Conservation (phyloP, 495 filamentous ascomycete genomes). For the Trichoderma parareesei region DNA sequence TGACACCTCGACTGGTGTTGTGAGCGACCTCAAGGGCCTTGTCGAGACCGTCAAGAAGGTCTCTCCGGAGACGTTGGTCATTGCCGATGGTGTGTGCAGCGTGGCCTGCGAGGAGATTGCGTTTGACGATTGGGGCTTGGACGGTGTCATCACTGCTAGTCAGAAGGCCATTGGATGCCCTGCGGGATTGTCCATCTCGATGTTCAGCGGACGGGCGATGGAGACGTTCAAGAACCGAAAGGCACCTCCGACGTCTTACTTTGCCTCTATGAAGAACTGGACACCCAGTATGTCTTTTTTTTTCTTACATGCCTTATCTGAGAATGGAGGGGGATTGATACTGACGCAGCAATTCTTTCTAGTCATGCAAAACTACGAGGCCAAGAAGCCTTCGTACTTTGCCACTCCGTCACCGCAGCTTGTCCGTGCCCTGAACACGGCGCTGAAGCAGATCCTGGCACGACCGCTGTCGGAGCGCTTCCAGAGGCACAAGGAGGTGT, state of each 20-base stretch:
- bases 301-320: not conserved
- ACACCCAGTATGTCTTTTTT: conserved; percentile 57
- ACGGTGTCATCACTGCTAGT: conserved; percentile 86
- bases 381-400: conserved; percentile 94
- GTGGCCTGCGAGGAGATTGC: conserved; percentile 92
- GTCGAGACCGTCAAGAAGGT: conserved; percentile 75
- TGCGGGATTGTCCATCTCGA: conserved; percentile 84
- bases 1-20: conserved; percentile 91
- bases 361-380: conserved; percentile 98
- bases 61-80: conserved; percentile 79
- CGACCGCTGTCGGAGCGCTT: conserved; percentile 72
- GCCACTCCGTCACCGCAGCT: conserved; percentile 94
- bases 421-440: conserved; percentile 87
- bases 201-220: conserved; percentile 87
- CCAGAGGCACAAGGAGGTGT: conserved; percentile 63
- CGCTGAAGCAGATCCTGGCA: conserved; percentile 78
- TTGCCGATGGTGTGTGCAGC: conserved; percentile 95
- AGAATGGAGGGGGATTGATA: not conserved
- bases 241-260: conserved; percentile 76
- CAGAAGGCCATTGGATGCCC: conserved; percentile 97
- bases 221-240: conserved; percentile 69
- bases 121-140: conserved; percentile 90
- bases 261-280: conserved; percentile 95
- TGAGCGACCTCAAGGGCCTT: conserved; percentile 79
- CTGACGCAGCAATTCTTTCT: not conserved